Percentiles rank a stretch among this genome's conserved stretches.
Evolutionary conservation across 371 early-diverging fungal genomes (phyloP).

Genomic region (Funneliformis caledonium): DNA sequence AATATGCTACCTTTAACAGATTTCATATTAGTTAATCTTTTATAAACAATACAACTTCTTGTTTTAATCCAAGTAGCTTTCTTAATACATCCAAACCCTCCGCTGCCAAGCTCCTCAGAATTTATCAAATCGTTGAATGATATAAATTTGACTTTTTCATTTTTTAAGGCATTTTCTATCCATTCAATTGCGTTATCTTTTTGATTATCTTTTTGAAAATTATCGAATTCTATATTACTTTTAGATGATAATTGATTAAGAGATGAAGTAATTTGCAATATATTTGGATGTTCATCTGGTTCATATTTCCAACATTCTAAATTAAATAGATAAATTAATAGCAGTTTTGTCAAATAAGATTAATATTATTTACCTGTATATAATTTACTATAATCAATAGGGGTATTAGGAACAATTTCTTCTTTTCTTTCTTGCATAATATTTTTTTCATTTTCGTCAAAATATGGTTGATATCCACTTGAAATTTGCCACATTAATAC

Average conservation of each 20-base stretch:
- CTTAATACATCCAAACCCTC: too few species aligned
- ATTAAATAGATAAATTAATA: neutral
- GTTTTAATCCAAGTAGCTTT: too few species aligned
- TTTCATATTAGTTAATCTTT: too few species aligned
- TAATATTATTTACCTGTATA: neutral
- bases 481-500: neutral
- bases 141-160: too few species aligned
- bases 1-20: too few species aligned
- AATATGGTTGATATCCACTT: neutral
- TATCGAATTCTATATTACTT: too few species aligned
- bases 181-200: too few species aligned
- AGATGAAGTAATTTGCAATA: neutral
- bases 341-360: neutral
- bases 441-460: neutral
- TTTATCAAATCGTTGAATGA: too few species aligned
- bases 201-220: too few species aligned
- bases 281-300: neutral
- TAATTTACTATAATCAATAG: neutral
- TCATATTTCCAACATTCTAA: neutral
- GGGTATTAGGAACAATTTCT: neutral
- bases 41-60: too few species aligned
- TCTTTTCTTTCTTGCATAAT: neutral
- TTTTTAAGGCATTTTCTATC: too few species aligned
- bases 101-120: too few species aligned
- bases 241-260: neutral